Conservation (phyloP, 805 yeast species). For the Saccharomyces paradoxus region DNA sequence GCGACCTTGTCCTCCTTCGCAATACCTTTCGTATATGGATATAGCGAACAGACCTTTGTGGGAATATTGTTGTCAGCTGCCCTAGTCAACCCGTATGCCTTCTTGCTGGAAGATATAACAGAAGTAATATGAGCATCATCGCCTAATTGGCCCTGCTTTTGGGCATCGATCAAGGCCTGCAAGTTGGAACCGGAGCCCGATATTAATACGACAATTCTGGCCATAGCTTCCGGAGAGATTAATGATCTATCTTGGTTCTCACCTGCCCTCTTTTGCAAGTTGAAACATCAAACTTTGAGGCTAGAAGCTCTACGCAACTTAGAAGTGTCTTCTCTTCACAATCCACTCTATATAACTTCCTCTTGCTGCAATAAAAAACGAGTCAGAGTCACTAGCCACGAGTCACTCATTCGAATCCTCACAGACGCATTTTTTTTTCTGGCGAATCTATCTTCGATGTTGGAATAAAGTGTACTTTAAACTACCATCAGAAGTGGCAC, state of each 20-base stretch:
- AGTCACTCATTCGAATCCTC: background rate
- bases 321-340: background rate
- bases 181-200: constrained; percentile 95
- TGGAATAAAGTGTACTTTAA: background rate
- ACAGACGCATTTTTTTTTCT: background rate
- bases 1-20: constrained; percentile 57
- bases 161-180: constrained; percentile 86
- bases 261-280: background rate
- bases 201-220: constrained; percentile 55
- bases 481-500: background rate
- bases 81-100: constrained; percentile 82
- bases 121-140: constrained; percentile 49
- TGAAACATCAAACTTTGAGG: background rate
- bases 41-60: constrained; percentile 63
- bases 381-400: background rate
- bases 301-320: background rate
- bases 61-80: constrained; percentile 66
- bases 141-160: constrained; percentile 29
- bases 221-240: constrained; percentile 8
- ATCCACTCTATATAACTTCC: background rate
- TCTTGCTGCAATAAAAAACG: background rate
- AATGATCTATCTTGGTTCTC: constrained; percentile 5
- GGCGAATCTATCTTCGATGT: background rate
- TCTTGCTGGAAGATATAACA: constrained; percentile 77
- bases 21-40: constrained; percentile 62